phyloP scores from a whole-genome alignment of 2,329 filamentous ascomycete genomes.

The Zelopaecilomyces penicillatus region DNA sequence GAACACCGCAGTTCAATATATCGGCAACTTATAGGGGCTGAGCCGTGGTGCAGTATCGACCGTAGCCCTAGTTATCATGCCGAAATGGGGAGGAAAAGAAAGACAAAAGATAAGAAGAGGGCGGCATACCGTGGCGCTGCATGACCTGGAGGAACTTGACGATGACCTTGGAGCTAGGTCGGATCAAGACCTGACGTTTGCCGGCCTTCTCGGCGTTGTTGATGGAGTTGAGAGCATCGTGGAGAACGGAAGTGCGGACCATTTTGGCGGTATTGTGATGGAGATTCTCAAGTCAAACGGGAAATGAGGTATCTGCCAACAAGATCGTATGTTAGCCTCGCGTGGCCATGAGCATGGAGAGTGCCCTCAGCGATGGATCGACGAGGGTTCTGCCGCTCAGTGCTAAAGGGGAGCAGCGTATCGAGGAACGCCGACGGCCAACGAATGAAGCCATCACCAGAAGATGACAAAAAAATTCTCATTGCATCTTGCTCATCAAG shows the following conservation, averaged over 20 bases:
- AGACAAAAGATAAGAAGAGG: neutral
- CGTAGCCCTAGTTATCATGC: slow-evolving; percentile 99
- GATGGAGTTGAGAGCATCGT: slow-evolving; percentile 98
- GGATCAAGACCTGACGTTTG: slow-evolving; percentile 98
- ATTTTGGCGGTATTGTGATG: slow-evolving; percentile 65
- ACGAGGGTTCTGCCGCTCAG: slow-evolving; percentile 64
- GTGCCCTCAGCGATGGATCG: slow-evolving; percentile 50
- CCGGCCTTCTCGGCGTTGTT: slow-evolving; percentile 99
- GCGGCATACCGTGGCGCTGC: slow-evolving; percentile 94
- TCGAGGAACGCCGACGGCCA: slow-evolving; percentile 29
- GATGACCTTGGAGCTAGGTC: slow-evolving; percentile 98
- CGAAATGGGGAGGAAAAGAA: slow-evolving; percentile 45
- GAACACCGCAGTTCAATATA: slow-evolving; percentile 81
- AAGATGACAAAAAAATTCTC: slow-evolving; percentile 10
- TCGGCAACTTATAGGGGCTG: slow-evolving; percentile 99
- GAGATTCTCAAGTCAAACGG: slow-evolving; percentile 73
- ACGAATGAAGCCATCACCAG: slow-evolving; percentile 7
- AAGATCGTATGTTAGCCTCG: slow-evolving; percentile 49
- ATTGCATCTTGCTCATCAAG: slow-evolving; percentile 17
- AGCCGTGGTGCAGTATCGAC: slow-evolving; percentile 71
- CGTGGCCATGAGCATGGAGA: slow-evolving; percentile 57
- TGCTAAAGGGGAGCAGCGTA: slow-evolving; percentile 57
- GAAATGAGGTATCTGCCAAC: slow-evolving; percentile 58
- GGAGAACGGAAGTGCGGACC: slow-evolving; percentile 98
- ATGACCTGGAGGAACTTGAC: slow-evolving; percentile 98